phyloP scores from a whole-genome alignment of 441 rosid species.

The Croton setiger region DNA sequence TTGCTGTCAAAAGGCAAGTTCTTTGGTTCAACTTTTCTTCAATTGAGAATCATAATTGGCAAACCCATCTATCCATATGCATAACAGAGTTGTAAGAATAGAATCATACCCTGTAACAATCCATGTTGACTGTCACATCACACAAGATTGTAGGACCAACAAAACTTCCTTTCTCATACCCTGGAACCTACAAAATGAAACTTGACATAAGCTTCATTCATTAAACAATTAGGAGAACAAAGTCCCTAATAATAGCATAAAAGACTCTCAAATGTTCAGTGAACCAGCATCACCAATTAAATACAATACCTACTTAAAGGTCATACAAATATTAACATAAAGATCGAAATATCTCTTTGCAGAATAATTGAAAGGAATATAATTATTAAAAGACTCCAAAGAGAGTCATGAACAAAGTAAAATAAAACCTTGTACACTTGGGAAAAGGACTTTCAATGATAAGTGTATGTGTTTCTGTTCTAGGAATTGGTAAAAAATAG shows the following conservation, averaged over 20 bases:
- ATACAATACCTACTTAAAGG: background rate
- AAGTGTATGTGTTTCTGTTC: background rate
- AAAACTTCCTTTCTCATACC: conserved; percentile 48
- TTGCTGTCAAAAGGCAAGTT: conserved; percentile 26
- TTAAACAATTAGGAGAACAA: background rate
- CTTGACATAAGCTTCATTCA: background rate
- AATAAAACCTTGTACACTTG: background rate
- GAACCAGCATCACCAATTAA: background rate
- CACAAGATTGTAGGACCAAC: conserved; percentile 43
- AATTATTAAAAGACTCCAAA: background rate
- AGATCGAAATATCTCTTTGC: background rate
- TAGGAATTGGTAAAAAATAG: conserved; percentile 6
- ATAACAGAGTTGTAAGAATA: conserved; percentile 8
- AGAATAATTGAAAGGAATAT: background rate
- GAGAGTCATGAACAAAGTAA: background rate
- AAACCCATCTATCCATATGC: conserved; percentile 20
- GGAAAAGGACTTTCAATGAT: background rate
- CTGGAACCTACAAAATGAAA: conserved; percentile 33
- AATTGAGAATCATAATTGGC: conserved; percentile 29
- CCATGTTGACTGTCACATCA: conserved; percentile 43
- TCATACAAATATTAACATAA: background rate
- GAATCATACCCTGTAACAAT: conserved; percentile 41
- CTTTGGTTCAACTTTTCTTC: conserved; percentile 34
- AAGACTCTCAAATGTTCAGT: background rate
- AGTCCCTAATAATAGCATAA: background rate